Evolutionary conservation across 2,329 filamentous ascomycete genomes (phyloP).

Genomic region (Aciculosporium take): DNA sequence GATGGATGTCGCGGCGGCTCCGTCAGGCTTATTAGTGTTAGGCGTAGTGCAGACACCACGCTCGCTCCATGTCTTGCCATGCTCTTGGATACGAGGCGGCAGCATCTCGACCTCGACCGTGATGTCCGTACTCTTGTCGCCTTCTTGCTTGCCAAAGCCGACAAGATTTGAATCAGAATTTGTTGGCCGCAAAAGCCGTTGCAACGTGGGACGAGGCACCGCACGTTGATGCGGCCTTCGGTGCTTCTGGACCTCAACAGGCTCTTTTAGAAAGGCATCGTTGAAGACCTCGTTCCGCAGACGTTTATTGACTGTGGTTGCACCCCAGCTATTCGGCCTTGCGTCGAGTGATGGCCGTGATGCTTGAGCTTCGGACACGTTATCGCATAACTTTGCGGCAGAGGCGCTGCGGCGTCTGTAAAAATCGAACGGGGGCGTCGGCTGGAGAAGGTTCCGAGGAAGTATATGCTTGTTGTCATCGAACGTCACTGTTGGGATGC

Average conservation of each 20-base stretch:
- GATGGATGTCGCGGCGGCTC: slow-evolving; percentile 21
- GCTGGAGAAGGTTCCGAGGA: slow-evolving; percentile 65
- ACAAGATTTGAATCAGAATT: slow-evolving; percentile 30
- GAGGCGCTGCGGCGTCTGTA: slow-evolving; percentile 21
- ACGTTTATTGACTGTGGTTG: slow-evolving; percentile 78
- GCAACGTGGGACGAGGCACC: slow-evolving; percentile 39
- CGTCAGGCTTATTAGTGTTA: slow-evolving; percentile 19
- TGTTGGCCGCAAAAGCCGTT: slow-evolving; percentile 29
- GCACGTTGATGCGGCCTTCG: slow-evolving; percentile 55
- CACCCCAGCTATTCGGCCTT: slow-evolving; percentile 63
- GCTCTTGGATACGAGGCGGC: background rate
- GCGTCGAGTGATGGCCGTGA: slow-evolving; percentile 33
- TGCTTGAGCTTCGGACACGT: slow-evolving; percentile 6
- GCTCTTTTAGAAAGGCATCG: slow-evolving; percentile 76
- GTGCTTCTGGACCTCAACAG: slow-evolving; percentile 67
- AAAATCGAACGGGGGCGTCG: slow-evolving; percentile 28
- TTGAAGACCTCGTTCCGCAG: slow-evolving; percentile 84
- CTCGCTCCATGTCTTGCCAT: slow-evolving; percentile 15
- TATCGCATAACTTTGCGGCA: slow-evolving; percentile 12
- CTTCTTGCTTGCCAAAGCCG: slow-evolving; percentile 1
- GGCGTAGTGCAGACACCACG: slow-evolving; percentile 15
- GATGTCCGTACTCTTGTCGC: background rate
- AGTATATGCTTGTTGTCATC: slow-evolving; percentile 91
- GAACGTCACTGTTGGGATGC: slow-evolving; percentile 80
- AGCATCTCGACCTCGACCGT: background rate